phyloP scores from a whole-genome alignment of 176 grass and related monocot species.

The Oryza glaberrima region DNA sequence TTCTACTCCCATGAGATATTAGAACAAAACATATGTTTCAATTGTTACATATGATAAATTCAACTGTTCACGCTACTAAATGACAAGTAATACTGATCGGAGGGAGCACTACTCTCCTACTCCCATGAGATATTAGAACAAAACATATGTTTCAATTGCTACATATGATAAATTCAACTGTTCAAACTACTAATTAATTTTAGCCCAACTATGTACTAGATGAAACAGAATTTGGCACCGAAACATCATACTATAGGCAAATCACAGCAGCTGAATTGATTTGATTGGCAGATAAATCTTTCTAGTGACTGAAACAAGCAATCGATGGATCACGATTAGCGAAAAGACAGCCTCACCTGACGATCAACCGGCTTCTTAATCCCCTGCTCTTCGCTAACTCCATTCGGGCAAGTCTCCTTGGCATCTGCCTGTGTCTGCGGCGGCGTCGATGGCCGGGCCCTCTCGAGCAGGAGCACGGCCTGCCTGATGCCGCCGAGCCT shows the following conservation, averaged over 20 bases:
- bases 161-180: too few species aligned
- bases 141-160: background rate
- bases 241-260: background rate
- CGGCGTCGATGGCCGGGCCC: conserved; percentile 31
- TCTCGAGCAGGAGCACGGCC: conserved; percentile 62
- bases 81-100: too few species aligned
- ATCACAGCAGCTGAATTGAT: background rate
- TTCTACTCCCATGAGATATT: too few species aligned
- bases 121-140: background rate
- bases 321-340: background rate
- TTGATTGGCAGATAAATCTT: background rate
- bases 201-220: background rate
- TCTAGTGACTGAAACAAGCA: background rate
- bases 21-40: too few species aligned
- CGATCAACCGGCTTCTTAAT: conserved; percentile 62
- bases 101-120: too few species aligned
- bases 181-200: background rate
- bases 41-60: too few species aligned
- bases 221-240: background rate
- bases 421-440: background rate
- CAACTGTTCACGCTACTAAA: too few species aligned
- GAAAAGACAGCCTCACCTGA: conserved; percentile 52
- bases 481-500: conserved; percentile 57
- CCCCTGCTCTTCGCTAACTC: background rate
- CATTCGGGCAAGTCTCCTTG: conserved; percentile 30